A percentile compares a stretch with the other conserved stretches of the same genome.
phyloP scores from a whole-genome alignment of 1,139 yeast genomes.

The Scheffersomyces cryptocercus region DNA sequence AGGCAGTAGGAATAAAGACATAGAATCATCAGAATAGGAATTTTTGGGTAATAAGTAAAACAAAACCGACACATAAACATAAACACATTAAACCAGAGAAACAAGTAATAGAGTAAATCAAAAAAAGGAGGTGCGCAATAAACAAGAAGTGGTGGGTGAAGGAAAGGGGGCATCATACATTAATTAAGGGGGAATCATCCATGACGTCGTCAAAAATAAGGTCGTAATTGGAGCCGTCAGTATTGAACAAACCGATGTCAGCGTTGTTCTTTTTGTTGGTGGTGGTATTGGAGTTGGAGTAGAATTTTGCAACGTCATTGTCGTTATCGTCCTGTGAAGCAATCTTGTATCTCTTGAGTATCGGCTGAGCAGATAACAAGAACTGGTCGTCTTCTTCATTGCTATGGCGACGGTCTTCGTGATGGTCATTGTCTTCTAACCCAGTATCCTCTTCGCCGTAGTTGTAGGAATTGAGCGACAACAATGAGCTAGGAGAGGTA shows the following conservation, averaged over 20 bases:
- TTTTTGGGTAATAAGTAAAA: background rate
- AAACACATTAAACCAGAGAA: background rate
- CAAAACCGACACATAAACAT: background rate
- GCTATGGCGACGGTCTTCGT: conserved; percentile 1
- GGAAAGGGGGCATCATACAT: conserved; percentile 1
- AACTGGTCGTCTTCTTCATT: conserved; percentile 16
- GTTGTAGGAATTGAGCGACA: conserved; percentile 31
- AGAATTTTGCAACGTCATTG: background rate
- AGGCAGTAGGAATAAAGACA: background rate
- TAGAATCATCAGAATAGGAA: background rate
- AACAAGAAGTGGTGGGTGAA: background rate
- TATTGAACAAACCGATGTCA: conserved; percentile 1
- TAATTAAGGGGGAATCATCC: conserved; percentile 20
- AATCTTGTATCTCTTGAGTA: conserved; percentile 1
- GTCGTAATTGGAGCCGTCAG: conserved; percentile 17
- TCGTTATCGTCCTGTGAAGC: background rate
- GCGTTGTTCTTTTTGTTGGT: background rate
- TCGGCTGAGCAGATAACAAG: background rate
- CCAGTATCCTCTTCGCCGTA: conserved; percentile 17
- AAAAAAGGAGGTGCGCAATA: background rate
- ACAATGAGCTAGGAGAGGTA: conserved; percentile 38
- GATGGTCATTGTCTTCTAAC: conserved; percentile 8
- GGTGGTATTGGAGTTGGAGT: conserved; percentile 1
- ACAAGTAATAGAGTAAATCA: background rate
- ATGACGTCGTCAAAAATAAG: conserved; percentile 31